Evolutionary conservation across 345 rosid genomes (phyloP).

Genomic region (Cardamine resedifolia): DNA sequence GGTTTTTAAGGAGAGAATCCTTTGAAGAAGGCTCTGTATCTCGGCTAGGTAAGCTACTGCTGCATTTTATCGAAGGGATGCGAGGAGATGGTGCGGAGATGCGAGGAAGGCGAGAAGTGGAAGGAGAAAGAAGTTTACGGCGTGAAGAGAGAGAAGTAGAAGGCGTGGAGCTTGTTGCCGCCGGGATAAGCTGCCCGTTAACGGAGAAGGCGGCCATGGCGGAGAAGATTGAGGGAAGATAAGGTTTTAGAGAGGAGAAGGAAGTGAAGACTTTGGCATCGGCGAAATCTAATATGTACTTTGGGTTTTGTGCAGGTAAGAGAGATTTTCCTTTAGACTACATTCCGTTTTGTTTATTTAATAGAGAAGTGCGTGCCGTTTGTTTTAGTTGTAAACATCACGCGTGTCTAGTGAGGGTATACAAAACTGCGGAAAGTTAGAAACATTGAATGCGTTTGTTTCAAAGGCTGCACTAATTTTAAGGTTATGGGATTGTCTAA

Average conservation of each 20-base stretch:
- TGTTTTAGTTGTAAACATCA: background rate
- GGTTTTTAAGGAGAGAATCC: constrained; percentile 38
- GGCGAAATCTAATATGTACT: background rate
- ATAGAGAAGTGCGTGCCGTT: background rate
- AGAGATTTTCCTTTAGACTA: constrained; percentile 10
- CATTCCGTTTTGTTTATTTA: background rate
- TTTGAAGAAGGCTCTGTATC: constrained; percentile 10
- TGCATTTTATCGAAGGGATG: constrained; percentile 40
- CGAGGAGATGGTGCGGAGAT: constrained; percentile 33
- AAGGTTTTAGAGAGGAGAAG: constrained; percentile 35
- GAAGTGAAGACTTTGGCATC: constrained; percentile 20
- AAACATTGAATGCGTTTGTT: background rate
- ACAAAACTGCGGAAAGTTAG: background rate
- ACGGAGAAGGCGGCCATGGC: constrained; percentile 51
- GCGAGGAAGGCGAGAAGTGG: constrained; percentile 35
- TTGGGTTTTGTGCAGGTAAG: constrained; percentile 23
- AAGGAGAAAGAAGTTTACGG: constrained; percentile 24
- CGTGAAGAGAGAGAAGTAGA: constrained; percentile 15
- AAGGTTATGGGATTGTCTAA: background rate
- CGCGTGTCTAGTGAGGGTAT: background rate
- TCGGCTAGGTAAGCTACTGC: constrained; percentile 28
- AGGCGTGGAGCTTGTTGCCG: constrained; percentile 31
- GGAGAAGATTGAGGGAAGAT: constrained; percentile 30
- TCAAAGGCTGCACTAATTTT: background rate
- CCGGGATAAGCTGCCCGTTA: constrained; percentile 38